These are phyloP conservation scores for Blepharisma undulans DNA, from an alignment of 169 alveolate genomes.

Conservation along the genomic window DNA sequence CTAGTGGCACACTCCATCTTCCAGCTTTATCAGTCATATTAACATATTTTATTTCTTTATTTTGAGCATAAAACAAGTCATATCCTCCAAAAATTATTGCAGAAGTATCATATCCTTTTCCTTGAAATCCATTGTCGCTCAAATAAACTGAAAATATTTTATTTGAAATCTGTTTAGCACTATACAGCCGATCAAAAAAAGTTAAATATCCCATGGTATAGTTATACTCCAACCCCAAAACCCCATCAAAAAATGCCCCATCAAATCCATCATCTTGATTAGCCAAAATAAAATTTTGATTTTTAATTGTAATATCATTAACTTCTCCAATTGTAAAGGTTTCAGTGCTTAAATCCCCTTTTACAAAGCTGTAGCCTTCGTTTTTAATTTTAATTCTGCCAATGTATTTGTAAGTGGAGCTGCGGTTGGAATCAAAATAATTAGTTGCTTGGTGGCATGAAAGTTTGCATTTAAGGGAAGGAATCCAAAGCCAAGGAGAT, in stretches of 20 bases:
- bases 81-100: not conserved
- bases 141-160: not conserved
- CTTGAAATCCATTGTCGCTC: not conserved
- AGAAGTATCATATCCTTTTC: not conserved
- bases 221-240: not conserved
- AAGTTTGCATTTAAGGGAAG: not conserved
- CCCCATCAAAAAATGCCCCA: not conserved
- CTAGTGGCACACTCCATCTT: not conserved
- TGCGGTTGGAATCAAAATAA: not conserved
- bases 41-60: not conserved
- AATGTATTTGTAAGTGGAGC: not conserved
- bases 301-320: not conserved
- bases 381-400: not conserved
- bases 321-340: not conserved
- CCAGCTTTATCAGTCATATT: not conserved
- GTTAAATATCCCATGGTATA: not conserved
- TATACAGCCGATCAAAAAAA: not conserved
- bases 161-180: not conserved
- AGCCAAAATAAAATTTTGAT: not conserved
- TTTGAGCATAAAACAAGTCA: not conserved
- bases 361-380: not conserved
- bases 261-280: not conserved
- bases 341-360: not conserved
- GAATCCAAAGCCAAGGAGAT: slow-evolving; percentile 7
- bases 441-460: not conserved